Evolutionary conservation across 2,329 filamentous ascomycete genomes (phyloP), one percentile per base, ranked within the genome.

Genomic region (Rhinocladiella similis): DNA sequence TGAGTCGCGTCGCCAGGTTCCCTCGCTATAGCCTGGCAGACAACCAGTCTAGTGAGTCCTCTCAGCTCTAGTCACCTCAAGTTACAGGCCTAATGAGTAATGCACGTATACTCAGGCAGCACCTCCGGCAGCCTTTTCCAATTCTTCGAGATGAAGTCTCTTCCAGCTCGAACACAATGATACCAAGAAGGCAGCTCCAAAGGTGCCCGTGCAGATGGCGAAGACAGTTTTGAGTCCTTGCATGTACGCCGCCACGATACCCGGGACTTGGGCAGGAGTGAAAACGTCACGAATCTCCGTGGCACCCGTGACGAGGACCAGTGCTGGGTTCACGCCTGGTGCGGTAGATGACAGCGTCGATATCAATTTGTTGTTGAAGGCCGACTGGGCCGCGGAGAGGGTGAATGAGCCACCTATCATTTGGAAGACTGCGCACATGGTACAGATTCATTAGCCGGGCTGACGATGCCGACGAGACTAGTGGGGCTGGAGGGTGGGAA

Each of bases 341-440:
- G 73, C 67, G 10, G 70, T 69, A 14, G 60, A 47, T 2, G 64
- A 61, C 1, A 77, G 61, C 3, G 65, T 66, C 1, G 59, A 61
- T n/a, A 73, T 58, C 1, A 80, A 65, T 1, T 67, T 67, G 46
- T 75, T 74, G 3, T 70, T 68, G 65, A 81, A 79, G 2, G 71
- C 66, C 9, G 68, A 68, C 63, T 79, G 74, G 1, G 68, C 71
- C 9, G 73, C 72, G 3, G 73, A 70, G 46, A 77, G 67, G 55
- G 74, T 75, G 36, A 80, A 63, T 4, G 74, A 70, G 7, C 75
- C 75, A 14, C 72, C 72, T n/a, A 75, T 63, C 18, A 71, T 73
- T 57, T 79, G 74, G 59, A 70, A 65, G 65, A 78, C 50, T 61
- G 47, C 39, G 47, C 16, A 55, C 19, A 75, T 45, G 20, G 12